Evolutionary conservation across 1,284 basidiomycete genomes (phyloP), one percentile per base, ranked within the genome.

Genomic region (Pyrrhoderma lamaoense): DNA sequence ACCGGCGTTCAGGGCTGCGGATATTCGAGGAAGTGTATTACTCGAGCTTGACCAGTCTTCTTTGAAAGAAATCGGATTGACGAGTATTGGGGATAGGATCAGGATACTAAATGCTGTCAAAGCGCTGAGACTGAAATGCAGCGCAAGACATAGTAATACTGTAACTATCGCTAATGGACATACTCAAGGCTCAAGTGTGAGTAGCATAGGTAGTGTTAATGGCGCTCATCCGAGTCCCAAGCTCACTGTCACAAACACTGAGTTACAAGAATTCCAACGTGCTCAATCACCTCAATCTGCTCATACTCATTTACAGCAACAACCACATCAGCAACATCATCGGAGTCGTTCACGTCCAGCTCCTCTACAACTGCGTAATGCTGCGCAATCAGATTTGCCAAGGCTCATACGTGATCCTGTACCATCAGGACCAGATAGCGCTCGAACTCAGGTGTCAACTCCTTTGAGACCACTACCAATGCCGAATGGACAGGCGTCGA

Each of bases 61-160:
- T 2, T 68, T 97, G 42, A 90, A 85, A 65, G 93, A 96, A 68
- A 89, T 96, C 79, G 88, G 88, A 25, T 79, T 97, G 25, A 63
- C 73, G 42, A 92, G 86, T 65, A 85, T 97, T 39, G 94, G 94
- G 3, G 93, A 97, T 65, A 72, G 92, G 47, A 81, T 96, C 14
- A 80, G 90, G 62, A 85, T 97, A 47, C 63, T 90, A 14, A 86
- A 82, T 51, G 93, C 82, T 0, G 86, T 97, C 56, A 93, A 92
- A 63, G 67, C 72, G 8, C 73, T 97, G 4, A 74, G 92, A 31
- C 77, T 80, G 16, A 53, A 58, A n/a, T 62, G 62, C 22, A 60
- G 47, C 27, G 34, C 35, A 8, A 46, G n/a, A 25, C 48, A 43
- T 16, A 31, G 11, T 31, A 31, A 31, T 31, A 5, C 27, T 11